A percentile compares a stretch with the other conserved stretches of the same genome.
These are phyloP conservation scores for Scedosporium boydii DNA, from an alignment of 2,329 filamentous ascomycete genomes.

Conservation along the genomic window DNA sequence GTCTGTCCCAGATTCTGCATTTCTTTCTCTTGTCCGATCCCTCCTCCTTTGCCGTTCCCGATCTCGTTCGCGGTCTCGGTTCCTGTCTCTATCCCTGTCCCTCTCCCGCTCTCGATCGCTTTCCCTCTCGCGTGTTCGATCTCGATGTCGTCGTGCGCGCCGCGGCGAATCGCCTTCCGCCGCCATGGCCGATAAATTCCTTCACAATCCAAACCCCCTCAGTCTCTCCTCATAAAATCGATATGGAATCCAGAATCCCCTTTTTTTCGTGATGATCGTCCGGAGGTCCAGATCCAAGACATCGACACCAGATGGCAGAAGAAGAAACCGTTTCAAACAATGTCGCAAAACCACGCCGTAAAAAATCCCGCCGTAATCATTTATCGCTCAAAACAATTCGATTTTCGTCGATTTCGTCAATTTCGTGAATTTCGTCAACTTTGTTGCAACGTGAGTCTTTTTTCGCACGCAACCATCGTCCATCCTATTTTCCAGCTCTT, in stretches of 20 bases:
- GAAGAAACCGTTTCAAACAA: neutral
- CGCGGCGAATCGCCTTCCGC: conserved; percentile 2
- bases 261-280: neutral
- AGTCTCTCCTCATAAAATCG: neutral
- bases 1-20: neutral
- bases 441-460: neutral
- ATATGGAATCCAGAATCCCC: no score
- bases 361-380: neutral
- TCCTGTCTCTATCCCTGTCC: conserved; percentile 1
- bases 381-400: neutral
- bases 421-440: neutral
- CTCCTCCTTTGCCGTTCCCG: neutral
- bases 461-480: neutral
- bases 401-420: neutral
- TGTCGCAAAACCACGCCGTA: neutral
- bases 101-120: conserved; percentile 1
- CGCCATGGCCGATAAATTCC: neutral
- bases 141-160: conserved; percentile 6
- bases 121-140: conserved; percentile 9
- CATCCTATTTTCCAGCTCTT: no score
- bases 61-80: neutral
- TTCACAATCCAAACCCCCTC: neutral
- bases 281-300: neutral
- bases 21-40: conserved; percentile 4
- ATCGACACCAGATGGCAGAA: neutral